Base-by-base conservation (phyloP, 2,329 filamentous ascomycete genomes). In the Ramichloridium luteum region DNA sequence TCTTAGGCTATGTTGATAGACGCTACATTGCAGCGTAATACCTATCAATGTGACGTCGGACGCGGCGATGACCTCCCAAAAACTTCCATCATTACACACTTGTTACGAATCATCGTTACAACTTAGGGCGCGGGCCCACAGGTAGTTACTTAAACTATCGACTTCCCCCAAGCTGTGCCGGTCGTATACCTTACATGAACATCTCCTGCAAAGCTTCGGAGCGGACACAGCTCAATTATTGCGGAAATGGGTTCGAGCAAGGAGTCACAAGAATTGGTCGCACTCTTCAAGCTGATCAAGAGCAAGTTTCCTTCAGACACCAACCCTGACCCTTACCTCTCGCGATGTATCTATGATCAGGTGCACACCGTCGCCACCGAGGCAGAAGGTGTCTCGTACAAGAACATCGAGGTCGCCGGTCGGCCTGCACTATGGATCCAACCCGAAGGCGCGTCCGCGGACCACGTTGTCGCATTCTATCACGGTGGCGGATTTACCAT, bases 211-310 rank as follows among this genome's bases (percentile, higher is more conserved):
- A n/a, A n/a, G n/a, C n/a, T n/a, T n/a, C n/a, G n/a, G n/a, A n/a
- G n/a, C n/a, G n/a, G n/a, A n/a, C n/a, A n/a, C n/a, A n/a, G n/a
- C n/a, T n/a, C n/a, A n/a, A n/a, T n/a, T n/a, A n/a, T n/a, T n/a
- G n/a, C n/a, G n/a, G n/a, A n/a, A 14, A 50, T 50, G 47, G 20
- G 43, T 3, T 40, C 45, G 29, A 48, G 43, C 38, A 43, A 48
- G 35, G 43, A 48, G 34, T 48, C 47, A 5, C 28, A 29, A 25
- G 35, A 32, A 8, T 41, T 50, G 4, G 29, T 32, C 6, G 37
- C 40, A 14, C 32, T 48, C 12, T 47, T 46, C 36, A 39, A 36
- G 12, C 13, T 16, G 4, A 32, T 50, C 33, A 32, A 30, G 10
- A 18, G 29, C 10, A 28, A 41, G 3, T 43, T 41, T 12, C 46